phyloP scores from a whole-genome alignment of 805 yeast species.

The Wickerhamiella occidentalis region DNA sequence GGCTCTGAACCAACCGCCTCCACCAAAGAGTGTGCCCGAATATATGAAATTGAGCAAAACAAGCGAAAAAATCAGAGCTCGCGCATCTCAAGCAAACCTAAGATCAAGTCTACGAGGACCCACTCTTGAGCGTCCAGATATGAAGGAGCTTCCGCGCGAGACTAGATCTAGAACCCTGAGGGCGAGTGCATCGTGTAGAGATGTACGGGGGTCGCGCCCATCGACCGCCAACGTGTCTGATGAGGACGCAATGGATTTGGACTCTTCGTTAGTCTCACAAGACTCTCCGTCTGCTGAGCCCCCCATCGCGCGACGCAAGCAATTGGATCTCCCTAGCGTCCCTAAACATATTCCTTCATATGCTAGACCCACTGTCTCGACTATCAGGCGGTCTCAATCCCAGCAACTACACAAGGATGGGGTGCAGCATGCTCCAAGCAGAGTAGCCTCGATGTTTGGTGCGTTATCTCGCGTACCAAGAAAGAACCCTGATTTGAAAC shows the following conservation, averaged over 20 bases:
- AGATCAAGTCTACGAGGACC: neutral
- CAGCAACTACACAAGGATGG: neutral
- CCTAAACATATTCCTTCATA: conserved; percentile 15
- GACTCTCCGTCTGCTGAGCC: neutral
- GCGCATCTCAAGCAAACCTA: neutral
- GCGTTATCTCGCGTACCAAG: conserved; percentile 1
- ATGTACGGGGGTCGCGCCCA: neutral
- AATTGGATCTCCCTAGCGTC: neutral
- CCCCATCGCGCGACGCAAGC: neutral
- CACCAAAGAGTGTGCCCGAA: neutral
- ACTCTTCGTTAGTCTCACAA: neutral
- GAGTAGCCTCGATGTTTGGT: neutral
- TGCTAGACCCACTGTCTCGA: conserved; percentile 19
- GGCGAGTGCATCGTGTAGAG: neutral
- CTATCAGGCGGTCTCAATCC: neutral
- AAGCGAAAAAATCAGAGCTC: neutral
- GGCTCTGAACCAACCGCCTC: neutral
- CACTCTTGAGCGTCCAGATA: neutral
- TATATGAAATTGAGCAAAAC: neutral
- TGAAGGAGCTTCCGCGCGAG: neutral
- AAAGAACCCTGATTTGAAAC: neutral
- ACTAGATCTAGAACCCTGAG: neutral
- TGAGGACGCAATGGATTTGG: neutral
- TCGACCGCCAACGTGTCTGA: neutral
- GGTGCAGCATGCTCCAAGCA: neutral